phyloP scores from a whole-genome alignment of 169 alveolate genomes.

The Theileria sp. region DNA sequence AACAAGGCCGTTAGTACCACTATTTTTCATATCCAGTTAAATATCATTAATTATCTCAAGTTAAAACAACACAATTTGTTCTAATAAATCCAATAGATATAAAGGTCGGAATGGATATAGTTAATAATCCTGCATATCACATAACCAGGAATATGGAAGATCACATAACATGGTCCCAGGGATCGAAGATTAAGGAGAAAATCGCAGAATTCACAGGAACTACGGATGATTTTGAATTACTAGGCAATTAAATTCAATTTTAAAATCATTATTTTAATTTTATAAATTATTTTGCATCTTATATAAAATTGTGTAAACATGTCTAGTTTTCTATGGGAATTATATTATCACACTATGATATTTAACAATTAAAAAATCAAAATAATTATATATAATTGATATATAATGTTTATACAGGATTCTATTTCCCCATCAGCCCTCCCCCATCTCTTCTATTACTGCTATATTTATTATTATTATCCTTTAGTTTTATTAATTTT shows the following conservation, averaged over 20 bases:
- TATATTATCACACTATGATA: background rate
- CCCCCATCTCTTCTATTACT: background rate
- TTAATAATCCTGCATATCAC: conserved; percentile 94
- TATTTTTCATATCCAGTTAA: background rate
- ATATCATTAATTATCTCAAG: background rate
- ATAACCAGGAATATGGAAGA: conserved; percentile 95
- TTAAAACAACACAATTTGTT: background rate
- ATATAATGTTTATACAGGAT: background rate
- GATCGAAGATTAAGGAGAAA: conserved; percentile 84
- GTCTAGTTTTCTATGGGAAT: background rate
- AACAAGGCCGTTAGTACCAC: conserved; percentile 89
- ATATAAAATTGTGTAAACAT: background rate
- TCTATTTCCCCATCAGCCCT: background rate
- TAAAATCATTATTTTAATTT: too few species aligned
- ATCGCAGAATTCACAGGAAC: conserved; percentile 63
- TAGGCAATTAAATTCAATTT: conserved; percentile 63
- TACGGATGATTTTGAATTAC: conserved; percentile 73
- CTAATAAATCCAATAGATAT: conserved; percentile 44
- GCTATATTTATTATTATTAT: background rate
- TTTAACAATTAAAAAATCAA: too few species aligned
- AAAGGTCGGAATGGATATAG: conserved; percentile 92
- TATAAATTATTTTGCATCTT: background rate
- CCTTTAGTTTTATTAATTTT: background rate
- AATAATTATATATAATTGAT: background rate
- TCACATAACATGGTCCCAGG: conserved; percentile 95